Evolutionary conservation across 768 basidiomycete genomes (phyloP), one percentile per base, ranked within the genome.

Genomic region (Exidia glandulosa): DNA sequence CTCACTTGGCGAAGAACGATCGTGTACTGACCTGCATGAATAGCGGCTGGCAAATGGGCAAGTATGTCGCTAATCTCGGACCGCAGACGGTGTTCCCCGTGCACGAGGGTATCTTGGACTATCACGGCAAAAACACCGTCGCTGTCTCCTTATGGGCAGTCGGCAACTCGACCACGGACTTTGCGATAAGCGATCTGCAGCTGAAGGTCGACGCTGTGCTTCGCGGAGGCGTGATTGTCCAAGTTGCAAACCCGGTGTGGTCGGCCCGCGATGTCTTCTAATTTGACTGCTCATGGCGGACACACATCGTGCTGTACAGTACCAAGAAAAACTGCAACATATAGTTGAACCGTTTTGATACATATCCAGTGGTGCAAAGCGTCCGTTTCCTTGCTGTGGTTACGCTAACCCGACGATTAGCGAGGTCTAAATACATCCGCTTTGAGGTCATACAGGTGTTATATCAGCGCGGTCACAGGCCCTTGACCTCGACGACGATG

Each of bases 1-100:
- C 9, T 37, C 36, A 9, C 19, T 37, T 19, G 10, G 9, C 36
- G 36, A 37, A 9, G 36, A 19, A 10, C 19, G 10, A 10, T 37
- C 36, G 36, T 59, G 47, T 5, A 70, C 77, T 1, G 66, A 75
- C 6, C 77, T 77, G 3, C 84, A 87, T 65, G 78, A 86, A 29
- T 91, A 90, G 65, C 79, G 88, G 90, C 12, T 93, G 90, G 90
- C 85, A 87, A 81, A 88, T 88, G 81, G 90, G 90, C 9, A 90
- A 90, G 72, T 70, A 83, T 23, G 77, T 86, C 25, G 83, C 73
- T 16, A 85, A 87, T 65, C 77, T 87, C 2, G 86, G 87, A 16
- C 89, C 90, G 23, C 89, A 92, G 68, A 73, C 78, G 56, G 85
- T 82, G 64, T 92, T 90, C 80, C 88, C 90, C 1, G 88, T 92